Evolutionary conservation across 306 rosid genomes (phyloP).

Genomic region (Cicer chorassanicum): DNA sequence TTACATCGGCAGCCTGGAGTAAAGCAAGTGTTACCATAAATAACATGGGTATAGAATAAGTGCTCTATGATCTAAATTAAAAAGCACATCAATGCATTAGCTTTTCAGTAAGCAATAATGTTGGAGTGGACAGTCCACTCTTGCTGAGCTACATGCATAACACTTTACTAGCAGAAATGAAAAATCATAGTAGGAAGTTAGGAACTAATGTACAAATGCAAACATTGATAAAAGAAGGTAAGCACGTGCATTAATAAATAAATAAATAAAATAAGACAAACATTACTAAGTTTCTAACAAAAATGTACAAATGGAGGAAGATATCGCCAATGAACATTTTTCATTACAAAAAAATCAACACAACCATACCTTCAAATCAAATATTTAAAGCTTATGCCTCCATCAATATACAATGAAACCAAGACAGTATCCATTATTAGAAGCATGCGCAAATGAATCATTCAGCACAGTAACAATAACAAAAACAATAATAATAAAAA

Average conservation of each 20-base stretch:
- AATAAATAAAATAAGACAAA: slow-evolving; percentile 1
- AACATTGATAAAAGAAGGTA: slow-evolving; percentile 30
- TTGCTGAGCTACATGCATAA: slow-evolving; percentile 30
- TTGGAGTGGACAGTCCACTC: slow-evolving; percentile 25
- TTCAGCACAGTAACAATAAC: not conserved
- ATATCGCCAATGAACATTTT: not conserved
- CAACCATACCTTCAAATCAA: slow-evolving; percentile 14
- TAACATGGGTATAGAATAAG: slow-evolving; percentile 14
- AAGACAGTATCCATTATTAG: not conserved
- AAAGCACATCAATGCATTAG: slow-evolving; percentile 39
- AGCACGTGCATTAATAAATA: not conserved
- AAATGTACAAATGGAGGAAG: not conserved
- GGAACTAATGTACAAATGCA: slow-evolving; percentile 14
- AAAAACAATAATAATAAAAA: slow-evolving; percentile 13
- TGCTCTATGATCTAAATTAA: slow-evolving; percentile 12
- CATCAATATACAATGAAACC: slow-evolving; percentile 1
- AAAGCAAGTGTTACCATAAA: slow-evolving; percentile 44
- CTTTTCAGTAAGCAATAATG: slow-evolving; percentile 28
- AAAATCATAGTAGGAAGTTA: slow-evolving; percentile 16
- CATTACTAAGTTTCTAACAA: not conserved
- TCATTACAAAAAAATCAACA: slow-evolving; percentile 18
- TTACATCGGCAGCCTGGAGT: slow-evolving; percentile 87
- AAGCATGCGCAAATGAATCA: slow-evolving; percentile 9
- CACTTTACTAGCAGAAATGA: slow-evolving; percentile 11
- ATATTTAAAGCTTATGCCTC: slow-evolving; percentile 10